Evolutionary conservation across 2,329 filamentous ascomycete species (phyloP).

Genomic region (Calonectria pauciramosa): DNA sequence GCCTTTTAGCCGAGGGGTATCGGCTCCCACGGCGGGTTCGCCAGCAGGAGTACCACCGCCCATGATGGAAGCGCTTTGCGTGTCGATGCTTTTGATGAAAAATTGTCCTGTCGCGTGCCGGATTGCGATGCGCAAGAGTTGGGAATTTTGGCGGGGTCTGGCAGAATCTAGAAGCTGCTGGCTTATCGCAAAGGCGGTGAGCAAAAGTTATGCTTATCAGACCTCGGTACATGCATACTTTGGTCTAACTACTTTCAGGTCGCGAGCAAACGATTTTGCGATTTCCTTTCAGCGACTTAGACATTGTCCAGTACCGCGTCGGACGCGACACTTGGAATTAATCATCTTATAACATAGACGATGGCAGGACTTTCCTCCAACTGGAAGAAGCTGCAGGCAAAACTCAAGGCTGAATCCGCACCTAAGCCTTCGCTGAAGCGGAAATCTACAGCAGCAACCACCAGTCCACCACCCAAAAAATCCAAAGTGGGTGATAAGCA

Average conservation of each 20-base stretch:
- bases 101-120: conserved; percentile 27
- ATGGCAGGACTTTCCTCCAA: conserved; percentile 73
- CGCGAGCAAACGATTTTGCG: conserved; percentile 12
- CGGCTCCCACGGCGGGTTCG: conserved; percentile 69
- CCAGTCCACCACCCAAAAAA: conserved; percentile 43
- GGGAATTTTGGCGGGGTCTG: conserved; percentile 42
- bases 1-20: conserved; percentile 77
- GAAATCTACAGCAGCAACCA: conserved; percentile 52
- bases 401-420: conserved; percentile 64
- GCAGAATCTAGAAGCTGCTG: conserved; percentile 42
- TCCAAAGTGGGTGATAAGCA: conserved; percentile 44
- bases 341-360: conserved; percentile 7
- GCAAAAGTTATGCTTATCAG: conserved; percentile 34
- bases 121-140: conserved; percentile 26
- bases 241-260: conserved; percentile 30
- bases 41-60: conserved; percentile 62
- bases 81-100: conserved; percentile 43
- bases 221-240: conserved; percentile 39
- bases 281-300: conserved; percentile 15
- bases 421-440: conserved; percentile 57
- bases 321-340: background rate
- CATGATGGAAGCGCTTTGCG: conserved; percentile 62
- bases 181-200: conserved; percentile 47
- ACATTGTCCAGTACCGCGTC: conserved; percentile 6
- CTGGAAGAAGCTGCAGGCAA: conserved; percentile 83